Percentiles rank a stretch among this genome's conserved stretches.
These are phyloP conservation scores for Neurospora intermedia DNA, from an alignment of 495 filamentous ascomycete species.

Conservation along the genomic window DNA sequence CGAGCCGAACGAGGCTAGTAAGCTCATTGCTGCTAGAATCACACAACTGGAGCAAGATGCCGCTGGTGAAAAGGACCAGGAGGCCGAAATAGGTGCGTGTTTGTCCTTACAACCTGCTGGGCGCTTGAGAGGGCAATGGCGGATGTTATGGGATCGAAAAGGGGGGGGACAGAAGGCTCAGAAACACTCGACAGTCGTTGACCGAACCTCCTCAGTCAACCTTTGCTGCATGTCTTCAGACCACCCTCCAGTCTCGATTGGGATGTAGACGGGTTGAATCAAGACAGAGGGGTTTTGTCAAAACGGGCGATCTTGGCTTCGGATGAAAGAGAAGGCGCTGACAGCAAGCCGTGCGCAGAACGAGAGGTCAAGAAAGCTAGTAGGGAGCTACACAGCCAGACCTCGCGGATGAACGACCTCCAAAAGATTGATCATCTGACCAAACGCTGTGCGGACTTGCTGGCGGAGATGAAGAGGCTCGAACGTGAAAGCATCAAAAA, in stretches of 20 bases:
- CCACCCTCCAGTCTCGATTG: not conserved
- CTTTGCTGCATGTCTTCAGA: not conserved
- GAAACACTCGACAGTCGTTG: not conserved
- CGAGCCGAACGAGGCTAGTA: constrained; percentile 77
- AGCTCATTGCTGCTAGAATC: constrained; percentile 85
- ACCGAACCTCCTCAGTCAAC: not conserved
- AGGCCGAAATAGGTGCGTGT: constrained; percentile 88
- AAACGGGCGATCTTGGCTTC: not conserved
- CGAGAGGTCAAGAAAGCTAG: constrained; percentile 83
- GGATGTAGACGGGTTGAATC: not conserved
- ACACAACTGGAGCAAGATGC: constrained; percentile 89
- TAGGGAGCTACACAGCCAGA: constrained; percentile 71
- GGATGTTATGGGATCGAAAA: not conserved
- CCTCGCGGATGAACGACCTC: constrained; percentile 64
- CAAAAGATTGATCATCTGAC: constrained; percentile 75
- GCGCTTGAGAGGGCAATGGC: not conserved
- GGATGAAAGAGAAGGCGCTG: constrained; percentile 6
- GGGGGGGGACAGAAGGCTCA: not conserved
- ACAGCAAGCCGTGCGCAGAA: constrained; percentile 26
- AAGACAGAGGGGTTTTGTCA: not conserved
- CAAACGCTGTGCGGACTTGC: constrained; percentile 80
- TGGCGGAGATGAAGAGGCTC: constrained; percentile 87
- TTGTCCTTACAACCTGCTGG: not conserved
- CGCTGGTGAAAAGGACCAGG: constrained; percentile 88
- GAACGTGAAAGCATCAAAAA: constrained; percentile 91